Base-by-base conservation (phyloP, 768 basidiomycete genomes). In the Boletus huronensis region DNA sequence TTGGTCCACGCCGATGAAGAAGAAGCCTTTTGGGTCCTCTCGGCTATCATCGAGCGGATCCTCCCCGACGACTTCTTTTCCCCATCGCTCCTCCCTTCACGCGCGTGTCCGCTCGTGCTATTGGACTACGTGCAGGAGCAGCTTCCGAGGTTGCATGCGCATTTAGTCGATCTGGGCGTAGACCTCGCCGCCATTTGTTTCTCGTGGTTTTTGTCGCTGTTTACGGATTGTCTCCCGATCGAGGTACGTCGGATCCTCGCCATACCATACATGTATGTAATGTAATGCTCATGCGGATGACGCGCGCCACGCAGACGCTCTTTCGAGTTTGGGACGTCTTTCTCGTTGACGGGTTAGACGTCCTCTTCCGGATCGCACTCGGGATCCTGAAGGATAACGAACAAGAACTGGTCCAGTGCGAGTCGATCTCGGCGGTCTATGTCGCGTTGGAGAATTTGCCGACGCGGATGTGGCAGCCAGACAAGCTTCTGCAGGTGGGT, bases 311-410 rank as follows among this genome's bases (percentile, higher is more conserved):
- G 10, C 50, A 94, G 92, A 98, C 95, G 0, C 75, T 98, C 38
- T 95, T 98, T 73, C 79, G 96, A 47, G 86, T 98, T 6, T 98
- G 97, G 95, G 96, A 99, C 63, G 79, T 97, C 19, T 91, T 98
- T 71, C 83, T 98, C 53, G 85, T 95, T 2, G 93, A 97, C 64
- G 96, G 96, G 2, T 77, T 93, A 25, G 93, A 95, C 60, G 89
- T 93, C 6, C 78, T 96, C 17, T 94, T 94, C 73, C 85, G 95
- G n/a, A 72, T 95, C 43, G 93, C 94, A 0, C 77, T 98, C 39
- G 88, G 84, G 19, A 92, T 98, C 39, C 77, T 99, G 47, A 87
- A 87, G 53, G 80, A 77, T 54, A 91, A 90, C 69, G 92, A 96
- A 68, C 77, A 78, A 39, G 94, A 97, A 60, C 81, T 99, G 0